Evolutionary conservation across 2,329 filamentous ascomycete genomes (phyloP).

Genomic region (Exutisphaerella laricina): DNA sequence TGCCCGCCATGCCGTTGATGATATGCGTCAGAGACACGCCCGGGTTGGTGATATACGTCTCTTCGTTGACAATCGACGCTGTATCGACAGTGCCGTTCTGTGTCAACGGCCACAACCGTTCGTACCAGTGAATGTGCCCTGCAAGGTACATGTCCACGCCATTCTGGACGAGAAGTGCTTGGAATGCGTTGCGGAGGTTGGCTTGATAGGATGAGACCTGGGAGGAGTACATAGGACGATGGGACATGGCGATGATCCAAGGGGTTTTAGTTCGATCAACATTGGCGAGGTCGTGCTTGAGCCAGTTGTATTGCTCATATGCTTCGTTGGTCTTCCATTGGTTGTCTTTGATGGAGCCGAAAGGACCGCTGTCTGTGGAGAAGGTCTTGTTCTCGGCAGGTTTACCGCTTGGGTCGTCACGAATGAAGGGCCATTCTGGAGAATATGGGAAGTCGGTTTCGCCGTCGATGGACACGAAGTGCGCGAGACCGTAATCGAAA

Average conservation of each 20-base stretch:
- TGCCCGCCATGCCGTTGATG: slow-evolving; percentile 51
- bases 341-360: slow-evolving; percentile 40
- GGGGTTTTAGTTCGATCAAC: slow-evolving; percentile 46
- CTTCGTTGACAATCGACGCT: slow-evolving; percentile 41
- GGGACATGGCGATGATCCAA: slow-evolving; percentile 47
- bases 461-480: slow-evolving; percentile 46
- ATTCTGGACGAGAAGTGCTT: slow-evolving; percentile 41
- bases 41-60: slow-evolving; percentile 46
- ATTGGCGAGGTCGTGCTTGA: slow-evolving; percentile 41
- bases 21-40: slow-evolving; percentile 48
- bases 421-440: slow-evolving; percentile 43
- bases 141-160: slow-evolving; percentile 44
- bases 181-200: slow-evolving; percentile 43
- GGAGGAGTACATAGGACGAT: slow-evolving; percentile 47
- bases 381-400: slow-evolving; percentile 42
- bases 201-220: slow-evolving; percentile 42
- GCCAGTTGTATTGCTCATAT: slow-evolving; percentile 47
- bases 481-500: slow-evolving; percentile 51
- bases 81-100: slow-evolving; percentile 40
- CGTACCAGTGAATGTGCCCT: slow-evolving; percentile 46
- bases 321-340: slow-evolving; percentile 38
- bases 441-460: slow-evolving; percentile 49
- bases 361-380: slow-evolving; percentile 47
- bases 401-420: slow-evolving; percentile 37
- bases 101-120: slow-evolving; percentile 39